Evolutionary conservation across 1,284 basidiomycete genomes (phyloP), one percentile per base, ranked within the genome.

Genomic region (Ceratobasidium sp.): DNA sequence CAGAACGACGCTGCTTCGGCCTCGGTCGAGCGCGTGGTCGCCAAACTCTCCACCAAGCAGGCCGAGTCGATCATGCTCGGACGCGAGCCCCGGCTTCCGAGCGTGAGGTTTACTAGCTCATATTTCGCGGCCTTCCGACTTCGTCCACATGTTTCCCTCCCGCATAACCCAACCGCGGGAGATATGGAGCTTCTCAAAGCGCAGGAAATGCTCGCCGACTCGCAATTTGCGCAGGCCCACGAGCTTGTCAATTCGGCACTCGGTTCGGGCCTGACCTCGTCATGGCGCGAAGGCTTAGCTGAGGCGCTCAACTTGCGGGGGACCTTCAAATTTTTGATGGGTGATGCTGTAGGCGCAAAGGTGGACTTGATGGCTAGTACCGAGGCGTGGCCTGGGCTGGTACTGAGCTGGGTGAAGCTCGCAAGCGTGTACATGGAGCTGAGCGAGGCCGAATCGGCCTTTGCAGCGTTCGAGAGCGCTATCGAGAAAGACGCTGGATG

Each of bases 391-490:
- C 94, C 95, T 0, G 84, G 86, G 19, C 90, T 93, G 79, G 94
- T 95, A 0, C 97, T 98, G 84, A 92, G 90, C 78, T 90, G 95
- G 85, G 96, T 99, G 79, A 99, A 99, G 87, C 92, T 99, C 79
- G 98, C 98, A 8, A 95, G 92, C 79, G 96, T 99, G 58, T 88
- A 98, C 83, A 98, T 99, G 96, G 98, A 99, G 82, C 91, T 98
- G 78, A 91, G 90, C 74, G 88, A 95, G 77, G 87, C 92, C 19
- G 85, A 87, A 31, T 89, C 89, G 77, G 93, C 96, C 1, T 96
- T 98, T 83, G 88, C 91, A 77, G 95, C 94, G 82, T 98, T 98
- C 81, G 95, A 97, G 74, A 87, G 91, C 76, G 98, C 98, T 0
- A 92, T 96, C 80, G 86, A 88, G 81, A 88, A 93, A 78, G 91